phyloP scores from a whole-genome alignment of 495 filamentous ascomycete genomes.

The Aspergillus ostianus region DNA sequence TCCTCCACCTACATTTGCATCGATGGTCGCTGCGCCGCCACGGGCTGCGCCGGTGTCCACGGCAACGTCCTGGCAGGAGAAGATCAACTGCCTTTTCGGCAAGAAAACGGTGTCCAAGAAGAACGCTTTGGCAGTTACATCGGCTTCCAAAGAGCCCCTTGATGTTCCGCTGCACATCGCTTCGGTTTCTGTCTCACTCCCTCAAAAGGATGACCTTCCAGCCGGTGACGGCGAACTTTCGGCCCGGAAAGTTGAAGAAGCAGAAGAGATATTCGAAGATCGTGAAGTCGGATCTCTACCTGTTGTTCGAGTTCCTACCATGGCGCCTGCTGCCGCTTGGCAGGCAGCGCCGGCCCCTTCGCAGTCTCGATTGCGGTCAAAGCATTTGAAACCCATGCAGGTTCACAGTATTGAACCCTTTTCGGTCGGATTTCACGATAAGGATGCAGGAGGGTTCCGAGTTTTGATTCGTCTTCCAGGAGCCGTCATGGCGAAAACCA shows the following conservation, averaged over 20 bases:
- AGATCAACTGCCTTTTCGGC: slow-evolving; percentile 68
- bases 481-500: slow-evolving; percentile 24
- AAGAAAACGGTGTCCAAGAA: slow-evolving; percentile 54
- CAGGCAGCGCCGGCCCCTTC: slow-evolving; percentile 40
- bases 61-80: slow-evolving; percentile 65
- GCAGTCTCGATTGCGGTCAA: slow-evolving; percentile 31
- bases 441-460: slow-evolving; percentile 35
- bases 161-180: slow-evolving; percentile 51
- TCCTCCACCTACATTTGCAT: slow-evolving; percentile 53
- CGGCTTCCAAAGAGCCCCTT: slow-evolving; percentile 59
- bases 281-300: slow-evolving; percentile 77
- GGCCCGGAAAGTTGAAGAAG: slow-evolving; percentile 67
- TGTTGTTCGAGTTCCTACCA: slow-evolving; percentile 62
- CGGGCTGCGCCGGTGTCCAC: slow-evolving; percentile 25
- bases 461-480: slow-evolving; percentile 40
- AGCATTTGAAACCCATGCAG: slow-evolving; percentile 39
- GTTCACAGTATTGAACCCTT: slow-evolving; percentile 40
- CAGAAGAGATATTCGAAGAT: slow-evolving; percentile 79
- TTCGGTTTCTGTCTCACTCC: slow-evolving; percentile 59
- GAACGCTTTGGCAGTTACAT: slow-evolving; percentile 53
- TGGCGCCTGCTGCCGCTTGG: slow-evolving; percentile 55
- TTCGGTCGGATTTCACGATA: slow-evolving; percentile 33
- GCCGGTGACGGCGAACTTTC: slow-evolving; percentile 42
- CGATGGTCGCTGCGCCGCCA: slow-evolving; percentile 49
- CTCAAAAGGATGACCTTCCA: slow-evolving; percentile 32